Conservation (phyloP, 306 rosid genomes). For the Trifolium subterraneum region DNA sequence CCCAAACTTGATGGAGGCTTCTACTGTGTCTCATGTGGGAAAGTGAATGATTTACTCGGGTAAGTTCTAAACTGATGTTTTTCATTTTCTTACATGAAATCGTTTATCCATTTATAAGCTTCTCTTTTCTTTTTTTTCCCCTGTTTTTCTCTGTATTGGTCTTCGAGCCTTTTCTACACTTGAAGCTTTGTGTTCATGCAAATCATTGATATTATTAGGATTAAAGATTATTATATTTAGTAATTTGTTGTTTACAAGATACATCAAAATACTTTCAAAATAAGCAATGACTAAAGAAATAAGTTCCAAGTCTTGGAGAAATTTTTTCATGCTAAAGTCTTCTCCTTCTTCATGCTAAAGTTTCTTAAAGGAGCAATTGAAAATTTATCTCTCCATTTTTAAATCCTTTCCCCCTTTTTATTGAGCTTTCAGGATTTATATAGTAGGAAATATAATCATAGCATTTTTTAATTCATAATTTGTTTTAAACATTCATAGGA, state of each 20-base stretch:
- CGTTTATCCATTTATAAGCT: slow-evolving; percentile 11
- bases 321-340: slow-evolving; percentile 14
- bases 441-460: slow-evolving; percentile 19
- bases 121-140: neutral
- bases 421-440: slow-evolving; percentile 17
- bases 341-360: neutral
- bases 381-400: neutral
- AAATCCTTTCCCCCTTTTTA: neutral
- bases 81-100: slow-evolving; percentile 30
- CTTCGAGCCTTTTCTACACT: slow-evolving; percentile 19
- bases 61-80: slow-evolving; percentile 47
- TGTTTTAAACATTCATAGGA: slow-evolving; percentile 8
- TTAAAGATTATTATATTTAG: slow-evolving; percentile 6
- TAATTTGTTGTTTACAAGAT: slow-evolving; percentile 7
- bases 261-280: neutral
- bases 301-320: neutral
- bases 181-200: slow-evolving; percentile 13
- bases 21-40: slow-evolving; percentile 83
- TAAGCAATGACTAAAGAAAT: neutral
- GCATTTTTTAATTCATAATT: slow-evolving; percentile 23
- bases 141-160: slow-evolving; percentile 19
- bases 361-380: slow-evolving; percentile 4
- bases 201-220: neutral
- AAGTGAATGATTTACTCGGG: slow-evolving; percentile 90
- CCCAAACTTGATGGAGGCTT: slow-evolving; percentile 80